These are phyloP conservation scores for Pleurotus salmoneostramineus DNA, from an alignment of 768 basidiomycete species.

Conservation along the genomic window DNA sequence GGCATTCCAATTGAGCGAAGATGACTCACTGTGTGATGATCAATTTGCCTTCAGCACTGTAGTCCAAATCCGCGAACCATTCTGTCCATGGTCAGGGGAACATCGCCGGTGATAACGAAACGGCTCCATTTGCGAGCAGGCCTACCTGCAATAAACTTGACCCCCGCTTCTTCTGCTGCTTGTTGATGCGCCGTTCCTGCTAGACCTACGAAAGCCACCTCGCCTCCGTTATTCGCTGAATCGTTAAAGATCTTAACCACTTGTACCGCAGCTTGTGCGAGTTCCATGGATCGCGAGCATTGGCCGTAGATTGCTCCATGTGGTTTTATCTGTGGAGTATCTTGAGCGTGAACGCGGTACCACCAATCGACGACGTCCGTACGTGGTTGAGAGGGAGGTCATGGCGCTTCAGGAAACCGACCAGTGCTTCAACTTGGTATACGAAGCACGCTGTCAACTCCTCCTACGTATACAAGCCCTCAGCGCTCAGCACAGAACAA, in stretches of 20 bases:
- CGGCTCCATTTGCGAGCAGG: background rate
- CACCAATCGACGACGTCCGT: background rate
- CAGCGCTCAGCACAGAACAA: background rate
- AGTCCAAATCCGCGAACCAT: constrained; percentile 68
- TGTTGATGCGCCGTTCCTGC: constrained; percentile 60
- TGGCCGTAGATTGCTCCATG: constrained; percentile 64
- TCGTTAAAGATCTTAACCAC: constrained; percentile 48
- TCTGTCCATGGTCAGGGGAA: constrained; percentile 28
- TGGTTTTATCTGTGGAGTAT: constrained; percentile 43
- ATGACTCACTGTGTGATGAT: constrained; percentile 51
- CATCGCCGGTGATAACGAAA: too few species aligned
- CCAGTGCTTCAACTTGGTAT: constrained; percentile 66
- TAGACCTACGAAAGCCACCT: constrained; percentile 57
- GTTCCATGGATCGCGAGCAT: constrained; percentile 47
- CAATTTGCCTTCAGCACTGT: constrained; percentile 50
- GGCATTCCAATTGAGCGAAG: background rate
- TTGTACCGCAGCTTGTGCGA: constrained; percentile 51
- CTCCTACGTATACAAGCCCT: constrained; percentile 27
- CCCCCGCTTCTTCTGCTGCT: constrained; percentile 48
- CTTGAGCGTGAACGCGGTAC: background rate
- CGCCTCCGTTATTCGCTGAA: background rate
- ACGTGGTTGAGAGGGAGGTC: constrained; percentile 55
- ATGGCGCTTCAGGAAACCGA: constrained; percentile 53
- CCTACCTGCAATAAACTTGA: constrained; percentile 59
- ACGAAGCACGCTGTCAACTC: constrained; percentile 55